Conservation (phyloP, 2,329 filamentous ascomycete genomes). For the Paracorniculantispora psalliotae region DNA sequence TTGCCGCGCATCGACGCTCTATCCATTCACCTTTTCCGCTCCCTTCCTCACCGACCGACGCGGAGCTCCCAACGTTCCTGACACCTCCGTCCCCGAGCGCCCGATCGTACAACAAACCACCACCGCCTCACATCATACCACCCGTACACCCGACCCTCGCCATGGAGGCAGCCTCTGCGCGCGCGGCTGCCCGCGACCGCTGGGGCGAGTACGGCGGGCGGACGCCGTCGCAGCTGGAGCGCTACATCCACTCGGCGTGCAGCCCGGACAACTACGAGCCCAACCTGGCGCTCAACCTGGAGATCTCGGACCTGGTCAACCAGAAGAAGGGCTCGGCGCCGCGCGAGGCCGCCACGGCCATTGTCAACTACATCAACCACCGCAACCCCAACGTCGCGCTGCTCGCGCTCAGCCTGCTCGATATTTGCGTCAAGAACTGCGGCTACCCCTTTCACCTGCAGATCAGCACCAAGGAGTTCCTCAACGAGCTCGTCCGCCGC, state of each 20-base stretch:
- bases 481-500: conserved; percentile 93
- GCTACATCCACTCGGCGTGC: conserved; percentile 94
- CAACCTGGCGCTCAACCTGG: conserved; percentile 91
- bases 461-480: conserved; percentile 97
- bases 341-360: conserved; percentile 87
- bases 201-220: conserved; percentile 78
- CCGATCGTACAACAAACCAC: too few species aligned
- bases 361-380: conserved; percentile 93
- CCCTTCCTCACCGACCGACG: neutral
- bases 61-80: neutral
- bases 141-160: conserved; percentile 21
- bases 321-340: conserved; percentile 94
- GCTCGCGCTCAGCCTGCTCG: conserved; percentile 83
- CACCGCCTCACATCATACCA: neutral
- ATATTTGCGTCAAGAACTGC: conserved; percentile 99
- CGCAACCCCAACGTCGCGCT: conserved; percentile 93
- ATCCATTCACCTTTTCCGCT: neutral
- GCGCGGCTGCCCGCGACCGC: conserved; percentile 91
- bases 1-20: neutral
- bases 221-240: conserved; percentile 80
- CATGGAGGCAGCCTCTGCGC: conserved; percentile 93
- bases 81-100: neutral
- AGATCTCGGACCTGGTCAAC: conserved; percentile 95
- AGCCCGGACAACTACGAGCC: conserved; percentile 97
- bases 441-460: conserved; percentile 98